Conservation (phyloP, 2,329 filamentous ascomycete species). For the Penicillium oxalicum region DNA sequence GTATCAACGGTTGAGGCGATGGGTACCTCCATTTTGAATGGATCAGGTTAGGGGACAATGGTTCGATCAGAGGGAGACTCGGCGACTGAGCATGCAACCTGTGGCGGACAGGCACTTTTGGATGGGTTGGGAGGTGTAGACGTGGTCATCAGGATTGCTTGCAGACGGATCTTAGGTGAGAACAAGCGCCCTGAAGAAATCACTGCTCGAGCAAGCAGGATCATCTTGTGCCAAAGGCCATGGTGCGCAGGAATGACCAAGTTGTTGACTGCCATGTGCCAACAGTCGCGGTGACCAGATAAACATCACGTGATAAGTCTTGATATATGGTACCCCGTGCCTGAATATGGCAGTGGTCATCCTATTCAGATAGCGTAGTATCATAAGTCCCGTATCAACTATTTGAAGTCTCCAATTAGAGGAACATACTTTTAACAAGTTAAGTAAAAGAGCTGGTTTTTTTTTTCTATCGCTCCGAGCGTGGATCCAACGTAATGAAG, state of each 20-base stretch:
- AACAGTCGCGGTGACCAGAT: constrained; percentile 14
- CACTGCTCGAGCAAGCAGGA: not conserved
- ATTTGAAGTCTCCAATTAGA: too few relatives aligned
- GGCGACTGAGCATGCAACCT: constrained; percentile 4
- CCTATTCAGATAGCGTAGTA: too few relatives aligned
- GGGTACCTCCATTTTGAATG: constrained; percentile 22
- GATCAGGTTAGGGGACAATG: not conserved
- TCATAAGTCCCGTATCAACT: too few relatives aligned
- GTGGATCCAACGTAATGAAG: not conserved
- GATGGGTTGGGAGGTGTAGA: not conserved
- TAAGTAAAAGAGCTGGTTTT: too few relatives aligned
- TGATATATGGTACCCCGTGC: too few relatives aligned
- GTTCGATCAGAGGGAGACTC: not conserved
- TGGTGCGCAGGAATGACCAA: not conserved
- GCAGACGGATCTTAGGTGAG: not conserved
- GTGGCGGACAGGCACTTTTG: constrained; percentile 1
- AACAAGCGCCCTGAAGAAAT: not conserved
- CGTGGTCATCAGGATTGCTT: constrained; percentile 4
- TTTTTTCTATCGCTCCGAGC: too few relatives aligned
- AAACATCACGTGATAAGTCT: constrained; percentile 5
- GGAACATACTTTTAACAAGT: too few relatives aligned
- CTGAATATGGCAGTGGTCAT: too few relatives aligned
- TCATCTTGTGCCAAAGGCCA: constrained; percentile 5
- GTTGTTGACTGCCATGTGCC: too few relatives aligned
- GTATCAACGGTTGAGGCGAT: constrained; percentile 17